Conservation (phyloP, 2,329 filamentous ascomycete species). For the Thyridium curvatum region DNA sequence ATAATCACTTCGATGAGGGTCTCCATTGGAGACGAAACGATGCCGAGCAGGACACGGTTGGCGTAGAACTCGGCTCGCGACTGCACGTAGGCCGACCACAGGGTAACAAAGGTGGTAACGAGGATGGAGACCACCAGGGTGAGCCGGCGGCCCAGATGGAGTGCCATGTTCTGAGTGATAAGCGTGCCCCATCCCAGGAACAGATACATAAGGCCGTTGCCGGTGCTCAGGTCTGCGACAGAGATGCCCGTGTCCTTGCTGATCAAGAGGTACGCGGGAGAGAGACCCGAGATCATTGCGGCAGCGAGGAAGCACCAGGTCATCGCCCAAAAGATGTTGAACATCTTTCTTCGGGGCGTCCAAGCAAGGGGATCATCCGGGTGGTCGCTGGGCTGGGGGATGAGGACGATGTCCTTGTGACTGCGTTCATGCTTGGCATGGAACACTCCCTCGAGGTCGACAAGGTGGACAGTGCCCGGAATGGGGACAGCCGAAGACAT, state of each 20-base stretch:
- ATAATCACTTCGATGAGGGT: constrained; percentile 16
- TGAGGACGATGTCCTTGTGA: constrained; percentile 26
- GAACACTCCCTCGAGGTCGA: too few species aligned
- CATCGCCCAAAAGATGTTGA: constrained; percentile 15
- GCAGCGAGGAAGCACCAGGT: constrained; percentile 16
- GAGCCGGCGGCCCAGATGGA: constrained; percentile 11
- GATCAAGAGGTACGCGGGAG: constrained; percentile 16
- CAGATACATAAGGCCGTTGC: constrained; percentile 13
- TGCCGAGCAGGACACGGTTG: constrained; percentile 14
- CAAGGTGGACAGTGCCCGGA: too few species aligned
- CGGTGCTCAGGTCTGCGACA: constrained; percentile 15
- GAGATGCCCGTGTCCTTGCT: constrained; percentile 16
- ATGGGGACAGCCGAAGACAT: too few species aligned
- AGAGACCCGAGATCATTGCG: constrained; percentile 15
- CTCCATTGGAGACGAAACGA: constrained; percentile 14
- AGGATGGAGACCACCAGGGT: constrained; percentile 12
- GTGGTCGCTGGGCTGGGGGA: constrained; percentile 40
- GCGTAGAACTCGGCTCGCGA: constrained; percentile 14
- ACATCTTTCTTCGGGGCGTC: constrained; percentile 17
- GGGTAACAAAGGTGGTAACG: constrained; percentile 8
- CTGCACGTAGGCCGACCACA: constrained; percentile 15
- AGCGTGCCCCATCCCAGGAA: constrained; percentile 14
- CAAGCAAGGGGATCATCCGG: constrained; percentile 44
- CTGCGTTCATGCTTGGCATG: constrained; percentile 1
- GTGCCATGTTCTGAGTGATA: constrained; percentile 12